phyloP scores from a whole-genome alignment of 192 early-diverging fungal species.

The Backusella sp. region DNA sequence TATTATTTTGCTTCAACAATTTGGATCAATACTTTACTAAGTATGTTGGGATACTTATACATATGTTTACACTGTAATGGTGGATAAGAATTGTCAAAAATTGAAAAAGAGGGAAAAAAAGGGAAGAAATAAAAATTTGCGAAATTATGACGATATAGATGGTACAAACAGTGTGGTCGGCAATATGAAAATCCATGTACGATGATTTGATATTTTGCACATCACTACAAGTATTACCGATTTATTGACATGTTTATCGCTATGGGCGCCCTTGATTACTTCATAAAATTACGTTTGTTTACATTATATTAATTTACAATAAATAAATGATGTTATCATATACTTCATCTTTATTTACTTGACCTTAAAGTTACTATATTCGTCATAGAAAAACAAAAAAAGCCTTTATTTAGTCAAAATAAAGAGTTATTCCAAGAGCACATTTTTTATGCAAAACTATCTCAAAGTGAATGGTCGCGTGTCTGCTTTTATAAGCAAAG shows the following conservation, averaged over 20 bases:
- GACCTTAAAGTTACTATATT: too few relatives aligned
- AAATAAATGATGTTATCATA: background rate
- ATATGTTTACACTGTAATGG: background rate
- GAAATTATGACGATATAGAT: background rate
- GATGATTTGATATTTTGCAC: too few relatives aligned
- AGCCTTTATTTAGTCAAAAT: background rate
- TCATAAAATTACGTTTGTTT: background rate
- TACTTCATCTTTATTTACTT: background rate
- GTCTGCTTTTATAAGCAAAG: too few relatives aligned
- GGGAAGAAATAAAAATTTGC: background rate
- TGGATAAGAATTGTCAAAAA: background rate
- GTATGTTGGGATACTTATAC: background rate
- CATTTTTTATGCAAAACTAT: too few relatives aligned
- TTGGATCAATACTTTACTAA: background rate
- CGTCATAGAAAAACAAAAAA: too few relatives aligned
- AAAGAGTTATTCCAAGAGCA: background rate
- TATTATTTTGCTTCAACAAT: too few relatives aligned
- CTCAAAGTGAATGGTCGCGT: too few relatives aligned
- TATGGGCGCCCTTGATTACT: background rate
- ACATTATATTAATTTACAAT: background rate
- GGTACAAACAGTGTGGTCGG: background rate
- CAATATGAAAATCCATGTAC: too few relatives aligned
- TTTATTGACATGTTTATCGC: background rate
- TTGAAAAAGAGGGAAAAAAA: background rate
- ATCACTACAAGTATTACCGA: too few relatives aligned